phyloP scores from a whole-genome alignment of 371 early-diverging fungal genomes.

The Batrachochytrium dendrobatidis region DNA sequence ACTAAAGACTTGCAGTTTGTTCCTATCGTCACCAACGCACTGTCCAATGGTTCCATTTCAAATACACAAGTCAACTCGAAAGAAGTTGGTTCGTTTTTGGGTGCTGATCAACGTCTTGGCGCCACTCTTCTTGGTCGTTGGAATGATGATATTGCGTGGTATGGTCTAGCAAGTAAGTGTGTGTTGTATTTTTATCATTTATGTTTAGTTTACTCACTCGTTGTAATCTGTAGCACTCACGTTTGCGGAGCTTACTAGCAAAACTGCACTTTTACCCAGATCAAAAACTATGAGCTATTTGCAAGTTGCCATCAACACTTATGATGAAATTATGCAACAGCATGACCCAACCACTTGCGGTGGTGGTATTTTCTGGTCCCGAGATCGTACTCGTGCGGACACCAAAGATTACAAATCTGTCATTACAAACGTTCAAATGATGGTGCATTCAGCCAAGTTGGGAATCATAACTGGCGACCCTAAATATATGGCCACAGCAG shows the following conservation, averaged over 20 bases:
- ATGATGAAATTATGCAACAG: conserved; percentile 23
- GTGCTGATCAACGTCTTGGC: neutral
- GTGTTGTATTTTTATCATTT: too few relatives aligned
- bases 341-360: conserved; percentile 28
- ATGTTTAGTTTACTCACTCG: too few relatives aligned
- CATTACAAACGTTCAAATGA: conserved; percentile 33
- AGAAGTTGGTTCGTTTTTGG: conserved; percentile 15
- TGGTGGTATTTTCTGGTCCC: conserved; percentile 37
- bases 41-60: conserved; percentile 14
- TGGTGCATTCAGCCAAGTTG: conserved; percentile 28
- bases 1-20: conserved; percentile 10
- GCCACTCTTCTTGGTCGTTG: conserved; percentile 23
- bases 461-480: conserved; percentile 19
- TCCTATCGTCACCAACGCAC: conserved; percentile 4
- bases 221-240: neutral
- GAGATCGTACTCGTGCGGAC: conserved; percentile 16
- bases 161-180: conserved; percentile 15
- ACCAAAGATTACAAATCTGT: conserved; percentile 31
- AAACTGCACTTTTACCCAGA: conserved; percentile 12
- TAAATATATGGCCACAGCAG: conserved; percentile 19
- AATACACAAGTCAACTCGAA: conserved; percentile 8
- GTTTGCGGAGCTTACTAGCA: conserved; percentile 17
- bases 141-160: conserved; percentile 41
- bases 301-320: conserved; percentile 22
- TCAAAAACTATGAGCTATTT: conserved; percentile 9